These are phyloP conservation scores for Corylus heterophylla DNA, from an alignment of 306 rosid species.

Conservation along the genomic window DNA sequence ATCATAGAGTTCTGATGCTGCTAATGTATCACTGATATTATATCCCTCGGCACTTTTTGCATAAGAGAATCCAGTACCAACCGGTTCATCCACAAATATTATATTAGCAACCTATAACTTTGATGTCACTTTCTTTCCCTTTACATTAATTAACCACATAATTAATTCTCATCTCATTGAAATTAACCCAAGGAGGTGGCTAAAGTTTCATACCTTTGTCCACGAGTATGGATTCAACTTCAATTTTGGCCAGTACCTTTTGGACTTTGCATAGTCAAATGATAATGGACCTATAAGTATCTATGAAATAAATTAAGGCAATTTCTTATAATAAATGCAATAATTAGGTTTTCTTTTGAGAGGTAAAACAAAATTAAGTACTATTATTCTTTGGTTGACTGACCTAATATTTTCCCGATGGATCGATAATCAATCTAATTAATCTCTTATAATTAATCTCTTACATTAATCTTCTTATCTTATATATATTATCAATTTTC, in stretches of 20 bases:
- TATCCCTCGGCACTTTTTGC: slow-evolving; percentile 16
- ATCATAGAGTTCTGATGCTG: slow-evolving; percentile 4
- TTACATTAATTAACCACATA: not conserved
- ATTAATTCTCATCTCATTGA: no score
- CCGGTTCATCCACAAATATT: slow-evolving; percentile 31
- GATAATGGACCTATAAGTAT: slow-evolving; percentile 11
- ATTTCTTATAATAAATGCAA: not conserved
- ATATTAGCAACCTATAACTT: slow-evolving; percentile 28
- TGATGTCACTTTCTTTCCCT: not conserved
- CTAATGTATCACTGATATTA: not conserved
- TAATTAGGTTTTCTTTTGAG: no score
- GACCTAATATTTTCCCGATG: no score
- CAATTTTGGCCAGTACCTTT: slow-evolving; percentile 11
- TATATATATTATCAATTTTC: no score
- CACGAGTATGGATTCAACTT: slow-evolving; percentile 29
- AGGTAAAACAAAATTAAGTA: no score
- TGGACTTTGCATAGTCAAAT: slow-evolving; percentile 7
- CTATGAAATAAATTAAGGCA: not conserved
- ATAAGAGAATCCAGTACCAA: slow-evolving; percentile 36
- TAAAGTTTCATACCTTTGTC: slow-evolving; percentile 17
- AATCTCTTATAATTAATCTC: no score
- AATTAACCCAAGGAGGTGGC: not conserved
- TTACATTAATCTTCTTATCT: no score
- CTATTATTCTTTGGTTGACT: no score
- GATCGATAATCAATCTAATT: no score